Evolutionary conservation across 2,329 filamentous ascomycete genomes (phyloP).

Genomic region (Amylocarpus encephaloides): DNA sequence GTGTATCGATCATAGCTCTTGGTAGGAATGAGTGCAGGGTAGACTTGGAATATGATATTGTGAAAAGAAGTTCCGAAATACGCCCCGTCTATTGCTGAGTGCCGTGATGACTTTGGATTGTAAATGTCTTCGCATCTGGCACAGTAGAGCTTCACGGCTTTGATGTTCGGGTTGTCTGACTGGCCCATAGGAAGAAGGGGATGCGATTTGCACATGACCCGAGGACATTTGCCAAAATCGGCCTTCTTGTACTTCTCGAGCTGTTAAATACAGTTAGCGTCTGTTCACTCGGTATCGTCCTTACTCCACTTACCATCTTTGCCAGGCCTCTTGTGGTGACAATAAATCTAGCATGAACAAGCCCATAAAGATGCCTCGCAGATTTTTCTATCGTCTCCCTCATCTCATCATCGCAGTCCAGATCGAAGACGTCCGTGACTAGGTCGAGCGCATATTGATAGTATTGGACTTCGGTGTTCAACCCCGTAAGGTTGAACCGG

Average conservation of each 20-base stretch:
- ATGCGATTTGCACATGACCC: constrained; percentile 90
- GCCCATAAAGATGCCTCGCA: constrained; percentile 86
- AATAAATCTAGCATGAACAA: constrained; percentile 94
- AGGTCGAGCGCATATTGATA: constrained; percentile 98
- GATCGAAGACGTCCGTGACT: constrained; percentile 95
- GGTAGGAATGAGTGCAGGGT: constrained; percentile 78
- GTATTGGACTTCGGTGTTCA: constrained; percentile 96
- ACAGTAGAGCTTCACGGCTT: constrained; percentile 95
- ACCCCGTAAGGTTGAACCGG: constrained; percentile 92
- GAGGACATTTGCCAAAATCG: constrained; percentile 96
- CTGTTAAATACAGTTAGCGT: constrained; percentile 41
- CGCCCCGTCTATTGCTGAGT: constrained; percentile 91
- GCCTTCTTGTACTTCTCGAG: constrained; percentile 98
- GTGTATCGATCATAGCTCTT: constrained; percentile 85
- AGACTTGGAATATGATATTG: constrained; percentile 98
- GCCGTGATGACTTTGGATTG: constrained; percentile 95
- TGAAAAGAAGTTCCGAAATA: constrained; percentile 99
- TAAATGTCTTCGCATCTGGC: constrained; percentile 96
- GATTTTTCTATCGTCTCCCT: constrained; percentile 97
- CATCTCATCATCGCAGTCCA: constrained; percentile 98
- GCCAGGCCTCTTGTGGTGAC: constrained; percentile 88
- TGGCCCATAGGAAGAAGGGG: constrained; percentile 92
- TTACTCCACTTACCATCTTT: constrained; percentile 73
- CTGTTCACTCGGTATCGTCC: neutral
- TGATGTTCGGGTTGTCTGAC: constrained; percentile 79